Percentiles rank a stretch among this genome's conserved stretches.
These are phyloP conservation scores for Nicotiana tomentosiformis DNA, from an alignment of 257 asterid genomes.

Conservation along the genomic window DNA sequence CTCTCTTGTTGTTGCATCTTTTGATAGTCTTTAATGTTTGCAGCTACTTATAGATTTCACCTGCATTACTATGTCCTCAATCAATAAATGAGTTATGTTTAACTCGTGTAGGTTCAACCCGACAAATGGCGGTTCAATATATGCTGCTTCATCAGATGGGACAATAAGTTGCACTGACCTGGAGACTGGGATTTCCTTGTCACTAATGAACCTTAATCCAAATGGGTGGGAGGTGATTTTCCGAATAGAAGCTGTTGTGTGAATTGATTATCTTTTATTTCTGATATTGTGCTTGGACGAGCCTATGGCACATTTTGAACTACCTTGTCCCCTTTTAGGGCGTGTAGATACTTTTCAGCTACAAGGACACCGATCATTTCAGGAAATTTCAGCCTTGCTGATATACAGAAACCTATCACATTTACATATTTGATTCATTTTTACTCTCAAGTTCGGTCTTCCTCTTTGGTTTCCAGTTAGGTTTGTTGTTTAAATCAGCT, in stretches of 20 bases:
- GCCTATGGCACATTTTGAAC: not conserved
- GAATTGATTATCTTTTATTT: not conserved
- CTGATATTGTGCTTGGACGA: not conserved
- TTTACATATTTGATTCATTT: not conserved
- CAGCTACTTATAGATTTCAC: not conserved
- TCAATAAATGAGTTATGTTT: constrained; percentile 14
- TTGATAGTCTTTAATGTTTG: constrained; percentile 2
- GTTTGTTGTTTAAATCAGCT: not conserved
- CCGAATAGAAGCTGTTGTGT: not conserved
- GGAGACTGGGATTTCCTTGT: constrained; percentile 77
- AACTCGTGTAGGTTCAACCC: constrained; percentile 54
- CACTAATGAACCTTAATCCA: constrained; percentile 88
- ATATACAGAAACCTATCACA: not conserved
- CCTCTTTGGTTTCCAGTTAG: not conserved
- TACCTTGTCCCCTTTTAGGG: not conserved
- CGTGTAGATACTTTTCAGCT: not conserved
- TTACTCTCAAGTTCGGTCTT: not conserved
- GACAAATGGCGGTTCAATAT: constrained; percentile 68
- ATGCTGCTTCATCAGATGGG: constrained; percentile 94
- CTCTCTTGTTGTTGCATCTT: not conserved
- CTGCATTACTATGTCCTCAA: not conserved
- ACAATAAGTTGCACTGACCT: constrained; percentile 80
- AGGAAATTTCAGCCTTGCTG: not conserved
- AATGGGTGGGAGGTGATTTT: constrained; percentile 83
- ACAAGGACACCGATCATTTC: not conserved